These are phyloP conservation scores for Boletus vermiculosoides DNA, from an alignment of 768 basidiomycete genomes.

Conservation along the genomic window DNA sequence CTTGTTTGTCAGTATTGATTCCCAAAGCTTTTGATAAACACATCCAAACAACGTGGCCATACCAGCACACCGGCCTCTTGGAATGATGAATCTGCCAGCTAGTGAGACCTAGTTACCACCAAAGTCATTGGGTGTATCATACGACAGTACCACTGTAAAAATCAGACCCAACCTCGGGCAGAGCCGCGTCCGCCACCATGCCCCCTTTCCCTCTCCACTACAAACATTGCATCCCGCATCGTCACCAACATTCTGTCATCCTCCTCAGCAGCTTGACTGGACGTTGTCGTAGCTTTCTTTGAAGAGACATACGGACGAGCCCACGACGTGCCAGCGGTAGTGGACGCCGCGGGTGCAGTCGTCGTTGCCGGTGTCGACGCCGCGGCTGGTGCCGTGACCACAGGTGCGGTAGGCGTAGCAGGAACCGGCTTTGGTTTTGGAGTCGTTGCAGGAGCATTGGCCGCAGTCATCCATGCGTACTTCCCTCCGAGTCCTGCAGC, in stretches of 20 bases:
- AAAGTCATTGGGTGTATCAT: neutral
- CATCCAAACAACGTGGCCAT: constrained; percentile 11
- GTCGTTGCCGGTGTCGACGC: constrained; percentile 32
- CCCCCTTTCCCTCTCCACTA: constrained; percentile 77
- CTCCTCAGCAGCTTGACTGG: constrained; percentile 47
- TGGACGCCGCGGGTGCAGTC: constrained; percentile 32
- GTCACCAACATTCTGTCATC: constrained; percentile 62
- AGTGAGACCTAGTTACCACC: neutral
- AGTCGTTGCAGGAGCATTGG: constrained; percentile 43
- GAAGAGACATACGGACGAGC: constrained; percentile 62
- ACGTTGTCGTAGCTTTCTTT: constrained; percentile 40
- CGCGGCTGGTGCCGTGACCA: constrained; percentile 23
- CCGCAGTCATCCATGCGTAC: constrained; percentile 87
- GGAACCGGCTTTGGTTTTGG: constrained; percentile 38
- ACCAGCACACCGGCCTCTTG: too few species aligned
- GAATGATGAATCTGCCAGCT: too few species aligned
- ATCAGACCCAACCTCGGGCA: constrained; percentile 63
- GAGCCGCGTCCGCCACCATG: constrained; percentile 81
- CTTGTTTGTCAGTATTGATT: constrained; percentile 27
- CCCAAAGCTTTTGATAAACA: constrained; percentile 25
- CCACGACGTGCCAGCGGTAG: constrained; percentile 42
- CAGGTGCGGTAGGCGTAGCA: constrained; percentile 34
- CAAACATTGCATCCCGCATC: constrained; percentile 81
- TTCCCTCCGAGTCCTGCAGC: constrained; percentile 82
- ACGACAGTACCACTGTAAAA: neutral